A percentile compares a stretch with the other conserved stretches of the same genome.
These are phyloP conservation scores for Aspergillus brunneoviolaceus DNA, from an alignment of 2,329 filamentous ascomycete species.

Conservation along the genomic window DNA sequence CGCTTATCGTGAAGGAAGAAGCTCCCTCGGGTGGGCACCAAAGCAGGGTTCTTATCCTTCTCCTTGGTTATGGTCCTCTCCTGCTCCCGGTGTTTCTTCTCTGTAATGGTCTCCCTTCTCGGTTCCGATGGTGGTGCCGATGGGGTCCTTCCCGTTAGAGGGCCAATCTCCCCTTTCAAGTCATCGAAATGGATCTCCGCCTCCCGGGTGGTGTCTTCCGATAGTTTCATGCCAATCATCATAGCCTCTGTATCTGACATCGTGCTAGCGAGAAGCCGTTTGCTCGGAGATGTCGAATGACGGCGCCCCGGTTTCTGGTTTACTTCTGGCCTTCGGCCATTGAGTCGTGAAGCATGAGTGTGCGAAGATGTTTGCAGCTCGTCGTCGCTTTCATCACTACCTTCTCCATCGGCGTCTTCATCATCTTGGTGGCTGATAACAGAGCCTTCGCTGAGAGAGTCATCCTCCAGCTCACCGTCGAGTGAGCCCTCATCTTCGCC, in stretches of 20 bases:
- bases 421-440: slow-evolving; percentile 57
- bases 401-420: slow-evolving; percentile 60
- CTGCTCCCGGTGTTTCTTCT: slow-evolving; percentile 77
- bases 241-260: slow-evolving; percentile 60
- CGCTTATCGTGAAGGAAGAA: slow-evolving; percentile 98
- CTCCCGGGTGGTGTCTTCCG: slow-evolving; percentile 38
- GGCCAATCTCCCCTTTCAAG: slow-evolving; percentile 29
- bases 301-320: slow-evolving; percentile 30
- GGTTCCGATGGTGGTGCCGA: slow-evolving; percentile 39
- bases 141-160: slow-evolving; percentile 37
- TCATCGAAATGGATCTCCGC: slow-evolving; percentile 54
- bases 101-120: slow-evolving; percentile 59
- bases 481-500: slow-evolving; percentile 51
- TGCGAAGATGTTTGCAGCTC: slow-evolving; percentile 37
- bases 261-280: slow-evolving; percentile 36
- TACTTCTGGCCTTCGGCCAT: slow-evolving; percentile 30
- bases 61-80: slow-evolving; percentile 81
- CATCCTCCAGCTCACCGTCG: slow-evolving; percentile 55
- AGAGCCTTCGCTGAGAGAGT: slow-evolving; percentile 64
- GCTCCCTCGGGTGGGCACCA: slow-evolving; percentile 88
- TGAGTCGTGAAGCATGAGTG: slow-evolving; percentile 24
- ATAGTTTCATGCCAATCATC: slow-evolving; percentile 58
- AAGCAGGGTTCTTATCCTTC: slow-evolving; percentile 83
- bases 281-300: slow-evolving; percentile 36
- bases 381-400: slow-evolving; percentile 57